Evolutionary conservation across 257 asterid genomes (phyloP).

Genomic region (Fraxinus quadrangulata): DNA sequence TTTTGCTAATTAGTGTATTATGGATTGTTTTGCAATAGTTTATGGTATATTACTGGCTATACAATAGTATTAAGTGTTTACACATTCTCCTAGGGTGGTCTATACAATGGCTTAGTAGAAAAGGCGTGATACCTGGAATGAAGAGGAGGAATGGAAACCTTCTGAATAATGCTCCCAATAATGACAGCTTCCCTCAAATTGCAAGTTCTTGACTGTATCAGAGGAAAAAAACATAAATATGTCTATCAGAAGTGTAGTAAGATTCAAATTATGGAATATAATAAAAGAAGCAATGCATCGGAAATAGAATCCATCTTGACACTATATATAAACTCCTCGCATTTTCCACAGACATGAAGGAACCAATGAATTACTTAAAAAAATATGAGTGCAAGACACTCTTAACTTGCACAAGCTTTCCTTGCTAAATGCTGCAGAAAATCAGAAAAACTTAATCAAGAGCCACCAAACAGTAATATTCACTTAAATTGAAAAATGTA

Average conservation of each 20-base stretch:
- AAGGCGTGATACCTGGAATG: slow-evolving; percentile 71
- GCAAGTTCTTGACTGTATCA: slow-evolving; percentile 75
- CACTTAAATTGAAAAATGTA: background rate
- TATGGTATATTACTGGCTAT: too few species aligned
- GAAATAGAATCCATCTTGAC: background rate
- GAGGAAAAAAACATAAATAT: slow-evolving; percentile 22
- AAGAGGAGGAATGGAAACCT: slow-evolving; percentile 84
- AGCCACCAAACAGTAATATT: background rate
- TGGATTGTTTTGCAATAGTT: too few species aligned
- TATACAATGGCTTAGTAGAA: background rate
- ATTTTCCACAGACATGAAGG: background rate
- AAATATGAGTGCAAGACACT: background rate
- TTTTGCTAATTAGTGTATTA: too few species aligned
- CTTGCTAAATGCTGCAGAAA: background rate
- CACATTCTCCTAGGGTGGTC: background rate
- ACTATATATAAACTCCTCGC: background rate
- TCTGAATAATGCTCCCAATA: slow-evolving; percentile 80
- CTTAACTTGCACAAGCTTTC: background rate
- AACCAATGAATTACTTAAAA: background rate
- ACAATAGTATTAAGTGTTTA: background rate
- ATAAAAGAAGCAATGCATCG: background rate
- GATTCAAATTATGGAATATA: background rate
- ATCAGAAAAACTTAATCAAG: background rate
- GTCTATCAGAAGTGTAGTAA: background rate
- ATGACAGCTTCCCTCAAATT: slow-evolving; percentile 85